Evolutionary conservation across 805 yeast species (phyloP), one percentile per base, ranked within the genome.

Genomic region (Jamesozyma spencerorum): DNA sequence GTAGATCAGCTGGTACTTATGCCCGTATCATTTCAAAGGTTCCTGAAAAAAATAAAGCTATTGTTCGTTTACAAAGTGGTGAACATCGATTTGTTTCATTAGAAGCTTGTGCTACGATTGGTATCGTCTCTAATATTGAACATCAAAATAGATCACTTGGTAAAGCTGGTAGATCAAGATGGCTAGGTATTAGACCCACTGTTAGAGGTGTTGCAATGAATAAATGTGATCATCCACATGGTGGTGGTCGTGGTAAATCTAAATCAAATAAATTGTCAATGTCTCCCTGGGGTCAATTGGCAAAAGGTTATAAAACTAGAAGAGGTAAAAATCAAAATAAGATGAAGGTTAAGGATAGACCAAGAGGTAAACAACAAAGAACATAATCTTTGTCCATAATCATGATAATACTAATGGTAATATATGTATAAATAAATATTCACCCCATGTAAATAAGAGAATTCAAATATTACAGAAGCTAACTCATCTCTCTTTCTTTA

Each of bases 181-280:
- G 87, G 72, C 70, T 83, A 59, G 98, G 97, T 48, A 80, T 82
- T 56, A 79, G 97, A 65, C 98, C 98, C 29, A 77, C 81, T 38
- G 97, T 88, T 31, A 82, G 98, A 71, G 98, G 98, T 75, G 85
- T 86, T 53, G 97, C 98, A 37, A 86, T 85, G 95, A 92, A 92
- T 68, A 92, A 92, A 48, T 77, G 80, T 60, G 97, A 92, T 65
- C 98, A 92, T 70, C 98, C 98, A 49, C 88, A 86, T 58, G 98
- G 98, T 72, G 98, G 98, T 81, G 98, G 98, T 69, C 81, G 98
- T 74, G 98, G 98, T 77, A 92, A 92, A 66, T 84, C 95, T 46
- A 92, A 92, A 79, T 85, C 95, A 48, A 88, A 90, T 67, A 90
- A 86, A 69, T 74, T 83, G 44, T 85, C 97, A 15, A 85, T 83